Conservation (phyloP, 2,329 filamentous ascomycete species). For the Cercospora brassicicola region DNA sequence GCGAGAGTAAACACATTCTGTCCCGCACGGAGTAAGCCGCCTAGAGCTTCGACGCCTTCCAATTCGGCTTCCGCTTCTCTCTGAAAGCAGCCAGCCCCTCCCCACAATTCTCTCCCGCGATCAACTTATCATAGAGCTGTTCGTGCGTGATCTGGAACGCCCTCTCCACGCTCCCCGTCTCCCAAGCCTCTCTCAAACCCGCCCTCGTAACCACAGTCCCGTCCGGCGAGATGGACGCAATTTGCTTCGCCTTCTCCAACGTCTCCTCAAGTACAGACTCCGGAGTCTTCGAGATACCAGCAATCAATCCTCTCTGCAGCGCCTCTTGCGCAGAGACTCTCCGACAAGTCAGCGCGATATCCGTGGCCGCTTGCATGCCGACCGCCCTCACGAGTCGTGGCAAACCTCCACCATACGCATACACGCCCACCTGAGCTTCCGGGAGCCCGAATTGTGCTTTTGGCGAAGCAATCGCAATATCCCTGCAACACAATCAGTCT, state of each 20-base stretch:
- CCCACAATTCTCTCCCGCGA: slow-evolving; percentile 48
- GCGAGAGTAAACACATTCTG: neutral
- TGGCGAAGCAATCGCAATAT: slow-evolving; percentile 54
- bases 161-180: slow-evolving; percentile 44
- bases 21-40: neutral
- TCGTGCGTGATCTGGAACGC: slow-evolving; percentile 45
- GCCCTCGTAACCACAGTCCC: slow-evolving; percentile 42
- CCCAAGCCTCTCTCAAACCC: slow-evolving; percentile 42
- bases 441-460: slow-evolving; percentile 54
- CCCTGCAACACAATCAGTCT: slow-evolving; percentile 32
- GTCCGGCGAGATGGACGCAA: slow-evolving; percentile 39
- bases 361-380: slow-evolving; percentile 51
- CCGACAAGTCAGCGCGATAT: slow-evolving; percentile 52
- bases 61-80: slow-evolving; percentile 50
- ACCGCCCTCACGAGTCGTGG: slow-evolving; percentile 52
- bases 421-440: slow-evolving; percentile 55
- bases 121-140: slow-evolving; percentile 43
- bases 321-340: slow-evolving; percentile 49
- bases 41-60: slow-evolving; percentile 49
- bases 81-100: slow-evolving; percentile 54
- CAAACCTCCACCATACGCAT: slow-evolving; percentile 53
- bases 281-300: slow-evolving; percentile 39
- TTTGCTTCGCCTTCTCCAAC: slow-evolving; percentile 36
- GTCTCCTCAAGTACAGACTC: slow-evolving; percentile 40
- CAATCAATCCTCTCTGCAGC: slow-evolving; percentile 43